Evolutionary conservation across 352 stramenopile genomes (phyloP), one percentile per base, ranked within the genome.

Genomic region (Pythium aphanidermatum): DNA sequence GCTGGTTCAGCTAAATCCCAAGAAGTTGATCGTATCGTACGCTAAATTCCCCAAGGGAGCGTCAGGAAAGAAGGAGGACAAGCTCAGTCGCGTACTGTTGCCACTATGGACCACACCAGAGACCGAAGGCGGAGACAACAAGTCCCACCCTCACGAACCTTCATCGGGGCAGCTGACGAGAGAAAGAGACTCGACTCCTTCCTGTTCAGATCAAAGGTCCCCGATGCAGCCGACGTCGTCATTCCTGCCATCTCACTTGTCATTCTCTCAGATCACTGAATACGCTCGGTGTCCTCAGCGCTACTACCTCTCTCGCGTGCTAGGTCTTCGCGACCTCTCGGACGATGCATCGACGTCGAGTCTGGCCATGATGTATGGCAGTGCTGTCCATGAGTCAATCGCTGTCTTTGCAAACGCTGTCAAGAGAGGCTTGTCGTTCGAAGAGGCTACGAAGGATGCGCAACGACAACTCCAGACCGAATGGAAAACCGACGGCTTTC

Each of bases 251-350:
- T 25, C 57, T 1, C 78, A 93, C 39, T 52, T 93, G 39, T 93
- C 81, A 26, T 93, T 86, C 39, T 81, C 81, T 10, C 81, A 93
- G 36, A 83, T 93, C 30, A 66, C 70, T 19, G 76, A 91, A 59
- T 93, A 90, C 37, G 54, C 75, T 14, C 74, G 81, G 13, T 93
- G 81, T 55, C 81, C 81, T 7, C 74, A 91, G 24, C 68, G 75
- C 9, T 93, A 93, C 49, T 91, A 83, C 42, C 51, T 93, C 25
- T 47, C 63, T n/a, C 78, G 81, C 7, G 67, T 69, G 37, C 53
- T 61, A 3, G 29, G 53, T 10, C 46, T 61, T 6, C 53, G 51
- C 14, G 51, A 60, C 14, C 23, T 45, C 2, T 28, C 37, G 74
- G 13, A 73, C 84, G 60, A 83, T 73, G 43, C 59, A 8, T 56